A percentile compares a stretch with the other conserved stretches of the same genome.
These are phyloP conservation scores for Magnusiomyces magnusii DNA, from an alignment of 1,139 yeast species.

Conservation along the genomic window DNA sequence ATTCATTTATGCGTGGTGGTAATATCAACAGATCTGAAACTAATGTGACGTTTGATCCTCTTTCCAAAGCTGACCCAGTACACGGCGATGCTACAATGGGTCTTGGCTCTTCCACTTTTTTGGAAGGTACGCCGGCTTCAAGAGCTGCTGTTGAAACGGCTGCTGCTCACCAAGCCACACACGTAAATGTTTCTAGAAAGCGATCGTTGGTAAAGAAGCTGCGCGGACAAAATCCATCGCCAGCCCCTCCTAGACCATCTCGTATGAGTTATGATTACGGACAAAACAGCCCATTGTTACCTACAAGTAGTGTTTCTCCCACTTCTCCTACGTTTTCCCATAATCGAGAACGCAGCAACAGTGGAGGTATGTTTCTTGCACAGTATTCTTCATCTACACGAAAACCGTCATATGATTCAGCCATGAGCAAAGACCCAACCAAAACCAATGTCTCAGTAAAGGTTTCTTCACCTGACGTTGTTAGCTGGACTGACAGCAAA, in stretches of 20 bases:
- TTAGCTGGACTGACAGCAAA: not conserved
- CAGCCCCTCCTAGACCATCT: conserved; percentile 6
- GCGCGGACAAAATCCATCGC: conserved; percentile 29
- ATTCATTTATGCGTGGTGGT: not conserved
- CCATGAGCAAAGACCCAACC: not conserved
- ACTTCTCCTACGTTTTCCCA: not conserved
- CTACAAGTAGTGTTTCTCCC: not conserved
- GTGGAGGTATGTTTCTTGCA: not conserved
- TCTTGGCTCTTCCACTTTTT: conserved; percentile 79
- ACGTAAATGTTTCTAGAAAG: conserved; percentile 36
- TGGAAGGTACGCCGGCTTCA: conserved; percentile 97
- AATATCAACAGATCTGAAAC: not conserved
- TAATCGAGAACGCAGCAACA: not conserved
- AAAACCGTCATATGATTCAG: not conserved
- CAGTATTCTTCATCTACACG: not conserved
- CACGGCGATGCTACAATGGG: conserved; percentile 87
- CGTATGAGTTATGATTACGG: not conserved
- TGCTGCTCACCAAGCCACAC: conserved; percentile 20
- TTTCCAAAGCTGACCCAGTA: conserved; percentile 57
- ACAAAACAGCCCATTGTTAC: not conserved
- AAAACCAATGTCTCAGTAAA: not conserved
- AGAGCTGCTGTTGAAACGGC: conserved; percentile 39
- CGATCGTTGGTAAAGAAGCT: conserved; percentile 68
- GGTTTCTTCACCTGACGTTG: conserved; percentile 5
- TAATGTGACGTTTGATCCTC: conserved; percentile 49